Evolutionary conservation across 2,329 filamentous ascomycete genomes (phyloP).

Genomic region (Elsinoe arachidis): DNA sequence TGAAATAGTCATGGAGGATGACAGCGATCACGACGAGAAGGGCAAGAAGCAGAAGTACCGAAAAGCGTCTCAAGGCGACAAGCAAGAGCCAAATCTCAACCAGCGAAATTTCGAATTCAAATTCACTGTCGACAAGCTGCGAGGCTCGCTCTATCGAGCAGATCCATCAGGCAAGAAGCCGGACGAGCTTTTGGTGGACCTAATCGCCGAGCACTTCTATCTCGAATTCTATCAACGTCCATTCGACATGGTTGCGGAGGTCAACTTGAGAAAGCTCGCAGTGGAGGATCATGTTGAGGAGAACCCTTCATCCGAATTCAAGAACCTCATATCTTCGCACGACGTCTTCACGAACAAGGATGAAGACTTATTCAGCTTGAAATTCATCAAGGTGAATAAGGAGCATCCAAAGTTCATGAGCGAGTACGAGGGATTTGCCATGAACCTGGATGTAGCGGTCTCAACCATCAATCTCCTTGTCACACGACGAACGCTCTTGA

Average conservation of each 20-base stretch:
- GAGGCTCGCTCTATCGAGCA: conserved; percentile 83
- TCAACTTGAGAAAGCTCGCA: conserved; percentile 75
- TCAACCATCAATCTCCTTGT: conserved; percentile 96
- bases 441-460: conserved; percentile 80
- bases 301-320: conserved; percentile 80
- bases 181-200: conserved; percentile 77
- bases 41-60: conserved; percentile 47
- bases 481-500: conserved; percentile 84
- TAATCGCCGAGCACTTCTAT: conserved; percentile 82
- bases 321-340: conserved; percentile 93
- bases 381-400: conserved; percentile 80
- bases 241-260: conserved; percentile 88
- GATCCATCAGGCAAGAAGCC: conserved; percentile 67
- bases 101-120: conserved; percentile 94
- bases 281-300: conserved; percentile 92
- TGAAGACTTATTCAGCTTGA: conserved; percentile 76
- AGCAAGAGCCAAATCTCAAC: conserved; percentile 53
- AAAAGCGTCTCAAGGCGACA: conserved; percentile 52
- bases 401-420: conserved; percentile 89
- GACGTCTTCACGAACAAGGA: conserved; percentile 59
- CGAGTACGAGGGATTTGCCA: conserved; percentile 86
- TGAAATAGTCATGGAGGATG: conserved; percentile 71
- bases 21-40: conserved; percentile 53
- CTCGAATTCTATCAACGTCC: conserved; percentile 80
- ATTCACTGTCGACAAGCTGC: conserved; percentile 88